phyloP scores from a whole-genome alignment of 108 stramenopile genomes.

The Skeletonema tropicum region DNA sequence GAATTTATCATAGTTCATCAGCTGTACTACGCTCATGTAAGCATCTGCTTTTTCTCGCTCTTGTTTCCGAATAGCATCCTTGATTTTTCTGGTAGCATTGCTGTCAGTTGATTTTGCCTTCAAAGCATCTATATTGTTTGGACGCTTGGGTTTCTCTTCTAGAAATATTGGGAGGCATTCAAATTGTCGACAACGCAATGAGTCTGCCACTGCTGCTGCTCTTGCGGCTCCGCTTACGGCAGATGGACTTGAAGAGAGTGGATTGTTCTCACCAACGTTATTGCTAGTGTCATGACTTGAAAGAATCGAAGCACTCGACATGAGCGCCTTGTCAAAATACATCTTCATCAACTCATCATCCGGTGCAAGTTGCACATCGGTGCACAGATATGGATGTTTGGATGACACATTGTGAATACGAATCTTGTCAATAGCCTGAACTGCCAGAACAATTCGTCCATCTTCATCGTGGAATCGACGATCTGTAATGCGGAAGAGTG shows the following conservation, averaged over 20 bases:
- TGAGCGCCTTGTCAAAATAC: constrained; percentile 32
- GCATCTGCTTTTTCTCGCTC: constrained; percentile 13
- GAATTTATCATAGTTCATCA: constrained; percentile 34
- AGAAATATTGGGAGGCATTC: constrained; percentile 38
- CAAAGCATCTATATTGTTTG: constrained; percentile 4
- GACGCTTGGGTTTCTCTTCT: constrained; percentile 30
- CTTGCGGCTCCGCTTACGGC: constrained; percentile 36
- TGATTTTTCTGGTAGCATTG: constrained; percentile 11
- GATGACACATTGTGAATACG: constrained; percentile 26
- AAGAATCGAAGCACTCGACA: constrained; percentile 21
- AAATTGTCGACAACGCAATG: constrained; percentile 35
- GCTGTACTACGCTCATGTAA: constrained; percentile 22
- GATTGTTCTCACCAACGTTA: neutral
- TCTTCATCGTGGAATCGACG: constrained; percentile 46
- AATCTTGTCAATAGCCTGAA: constrained; percentile 55
- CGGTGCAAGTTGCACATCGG: constrained; percentile 48
- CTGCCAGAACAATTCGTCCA: constrained; percentile 47
- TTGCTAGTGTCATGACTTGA: neutral
- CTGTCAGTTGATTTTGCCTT: constrained; percentile 7
- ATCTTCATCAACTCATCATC: constrained; percentile 48
- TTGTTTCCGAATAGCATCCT: constrained; percentile 7
- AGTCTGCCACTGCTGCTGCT: constrained; percentile 30
- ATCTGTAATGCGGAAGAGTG: constrained; percentile 55
- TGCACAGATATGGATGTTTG: constrained; percentile 31
- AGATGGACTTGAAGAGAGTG: neutral